Percentiles rank a stretch among this genome's conserved stretches.
Evolutionary conservation across 495 filamentous ascomycete species (phyloP).

Genomic region (Aspergillus coremiiformis): DNA sequence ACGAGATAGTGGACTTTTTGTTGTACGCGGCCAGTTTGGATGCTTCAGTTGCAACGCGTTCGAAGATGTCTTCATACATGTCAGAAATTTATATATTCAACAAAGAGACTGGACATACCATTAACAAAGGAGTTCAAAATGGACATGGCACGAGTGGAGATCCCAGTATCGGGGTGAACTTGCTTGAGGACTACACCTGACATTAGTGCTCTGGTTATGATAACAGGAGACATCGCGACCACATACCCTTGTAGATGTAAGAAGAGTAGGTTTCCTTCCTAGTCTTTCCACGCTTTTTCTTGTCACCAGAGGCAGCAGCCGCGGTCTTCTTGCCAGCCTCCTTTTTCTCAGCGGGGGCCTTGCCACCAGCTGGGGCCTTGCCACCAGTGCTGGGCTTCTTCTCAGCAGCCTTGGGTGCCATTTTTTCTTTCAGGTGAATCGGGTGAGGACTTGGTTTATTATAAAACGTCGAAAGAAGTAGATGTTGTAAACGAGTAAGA

Average conservation of each 20-base stretch:
- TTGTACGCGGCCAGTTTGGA: constrained; percentile 99
- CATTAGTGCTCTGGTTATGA: neutral
- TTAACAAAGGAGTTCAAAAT: constrained; percentile 99
- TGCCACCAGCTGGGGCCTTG: constrained; percentile 87
- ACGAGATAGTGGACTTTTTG: constrained; percentile 99
- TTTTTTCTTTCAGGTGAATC: constrained; percentile 46
- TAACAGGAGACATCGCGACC: neutral
- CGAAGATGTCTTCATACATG: constrained; percentile 79
- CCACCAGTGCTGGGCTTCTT: constrained; percentile 96
- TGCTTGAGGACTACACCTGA: constrained; percentile 82
- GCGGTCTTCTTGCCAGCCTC: constrained; percentile 98
- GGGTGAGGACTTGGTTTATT: constrained; percentile 15
- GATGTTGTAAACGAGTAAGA: constrained; percentile 24
- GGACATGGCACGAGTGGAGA: constrained; percentile 99
- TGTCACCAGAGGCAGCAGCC: constrained; percentile 79
- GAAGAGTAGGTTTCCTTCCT: constrained; percentile 99
- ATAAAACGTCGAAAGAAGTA: constrained; percentile 21
- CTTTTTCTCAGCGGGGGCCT: constrained; percentile 94
- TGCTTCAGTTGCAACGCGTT: constrained; percentile 97
- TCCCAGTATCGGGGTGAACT: constrained; percentile 99
- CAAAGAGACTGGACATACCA: constrained; percentile 52
- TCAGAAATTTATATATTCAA: constrained; percentile 6
- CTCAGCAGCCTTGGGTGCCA: constrained; percentile 89
- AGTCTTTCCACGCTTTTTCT: constrained; percentile 99
- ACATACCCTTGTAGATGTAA: constrained; percentile 99